Base-by-base conservation (phyloP, 192 early-diverging fungal species). In the Coemansia sp. region DNA sequence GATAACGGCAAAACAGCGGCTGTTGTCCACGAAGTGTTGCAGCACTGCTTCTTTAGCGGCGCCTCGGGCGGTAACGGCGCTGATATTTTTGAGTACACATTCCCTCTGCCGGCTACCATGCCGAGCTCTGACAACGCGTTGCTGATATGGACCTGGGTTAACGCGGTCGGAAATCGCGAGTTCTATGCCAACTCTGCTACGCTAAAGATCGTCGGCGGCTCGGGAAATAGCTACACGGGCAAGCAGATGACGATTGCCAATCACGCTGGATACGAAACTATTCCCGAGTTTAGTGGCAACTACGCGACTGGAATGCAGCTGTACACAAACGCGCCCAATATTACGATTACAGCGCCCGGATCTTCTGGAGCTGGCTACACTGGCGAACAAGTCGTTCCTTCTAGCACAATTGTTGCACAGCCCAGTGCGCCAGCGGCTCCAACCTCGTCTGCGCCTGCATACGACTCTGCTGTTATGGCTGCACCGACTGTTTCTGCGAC, bases 121-220 rank as follows among this genome's bases (percentile, higher is more conserved):
- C 31, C 31, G 47, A 55, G 69, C 10, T 26, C 80, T 1, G 57
- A 48, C 50, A 34, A 57, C 4, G 78, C 71, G 1, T 50, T 79
- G 0, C 76, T 86, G 31, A 80, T 76, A 1, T 90, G 89, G 88
- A 71, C 82, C 2, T 89, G 89, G 89, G 85, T 87, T 36, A 88
- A 87, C 60, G 87, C 87, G 2, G 53, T 82, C 8, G 87, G 85
- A 2, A 87, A 87, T 57, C 78, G 83, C 36, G 89, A 90, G 71
- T 87, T 81, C 47, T 90, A 90, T 64, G 85, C 78, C 59, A 87
- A 85, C 52, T 86, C 87, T 61, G 82, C 85, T 25, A 84, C 82
- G 50, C 77, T 89, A 50, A 50, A 61, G 0, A 82, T 81, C 22
- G 31, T 34, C 31, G 62, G 66, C 0, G 48, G 52, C 65, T 65